Evolutionary conservation across 208 protist species (phyloP), one percentile per base, ranked within the genome.

Genomic region (Lotmaria passim): DNA sequence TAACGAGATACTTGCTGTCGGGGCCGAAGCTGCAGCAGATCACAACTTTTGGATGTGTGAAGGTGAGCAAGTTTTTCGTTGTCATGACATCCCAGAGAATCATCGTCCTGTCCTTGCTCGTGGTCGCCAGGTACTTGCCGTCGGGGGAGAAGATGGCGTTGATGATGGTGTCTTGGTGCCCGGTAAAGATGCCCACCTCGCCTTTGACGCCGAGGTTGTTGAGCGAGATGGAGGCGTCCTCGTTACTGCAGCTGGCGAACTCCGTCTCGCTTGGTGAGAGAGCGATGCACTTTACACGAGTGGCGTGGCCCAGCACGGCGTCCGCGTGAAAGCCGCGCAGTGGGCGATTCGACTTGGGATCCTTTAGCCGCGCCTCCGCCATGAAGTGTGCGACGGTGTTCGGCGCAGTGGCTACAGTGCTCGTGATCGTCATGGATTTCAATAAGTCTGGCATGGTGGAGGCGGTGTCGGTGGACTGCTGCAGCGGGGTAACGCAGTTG

Each of bases 11-110:
- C 62, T 90, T 93, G 74, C 86, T 90, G 59, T 97, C 90, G 3
- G 87, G 86, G n/a, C 75, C 75, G 67, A 97, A 97, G 66, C 82
- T 84, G 65, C 93, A 97, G 75, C 93, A 97, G 61, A 97, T 95
- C 23, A 95, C 90, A 30, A 94, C 89, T 65, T 93, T 93, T 11
- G 83, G 81, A 62, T 97, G 93, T 47, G 77, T 58, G 34, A 93
- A 89, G 43, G 79, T 85, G 15, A 87, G 74, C 36, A 97, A 47
- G 43, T 85, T 58, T 77, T 95, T 94, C 19, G 80, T 83, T 21
- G 89, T 91, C 60, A 86, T 81, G 47, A 91, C 89, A 51, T 97
- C 93, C 90, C 93, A 97, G 55, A 97, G 48, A n/a, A 91, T 88
- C 76, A 97, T 89, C 15, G 84, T 89, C 62, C 86, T 79, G 65